Conservation (phyloP, 805 yeast species). For the Peterozyma toletana region DNA sequence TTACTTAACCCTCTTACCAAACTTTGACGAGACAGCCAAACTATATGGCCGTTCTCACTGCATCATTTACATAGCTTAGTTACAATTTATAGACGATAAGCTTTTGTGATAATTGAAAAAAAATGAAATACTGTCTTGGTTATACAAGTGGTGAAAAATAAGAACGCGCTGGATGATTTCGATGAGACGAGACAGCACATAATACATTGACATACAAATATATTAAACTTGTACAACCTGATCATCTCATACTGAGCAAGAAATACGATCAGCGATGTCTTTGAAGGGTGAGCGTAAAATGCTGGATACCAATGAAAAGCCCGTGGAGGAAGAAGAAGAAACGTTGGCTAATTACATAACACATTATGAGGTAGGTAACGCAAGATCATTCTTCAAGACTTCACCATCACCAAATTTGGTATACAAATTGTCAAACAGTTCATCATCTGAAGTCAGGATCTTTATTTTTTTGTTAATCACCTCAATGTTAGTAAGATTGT, state of each 20-base stretch:
- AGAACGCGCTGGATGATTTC: too few species aligned
- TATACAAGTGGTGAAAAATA: too few species aligned
- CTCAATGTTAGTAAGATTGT: slow-evolving; percentile 20
- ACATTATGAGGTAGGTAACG: slow-evolving; percentile 23
- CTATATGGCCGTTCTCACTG: background rate
- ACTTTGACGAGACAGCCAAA: background rate
- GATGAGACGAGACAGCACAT: too few species aligned
- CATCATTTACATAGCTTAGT: background rate
- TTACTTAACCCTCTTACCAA: background rate
- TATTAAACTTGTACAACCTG: too few species aligned
- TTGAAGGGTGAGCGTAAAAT: too few species aligned
- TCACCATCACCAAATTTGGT: slow-evolving; percentile 12
- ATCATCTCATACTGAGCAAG: too few species aligned
- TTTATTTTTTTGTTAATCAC: slow-evolving; percentile 15
- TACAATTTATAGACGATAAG: too few species aligned
- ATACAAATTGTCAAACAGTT: slow-evolving; percentile 10
- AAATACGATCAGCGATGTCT: too few species aligned
- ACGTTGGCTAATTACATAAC: slow-evolving; percentile 11
- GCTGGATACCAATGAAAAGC: too few species aligned
- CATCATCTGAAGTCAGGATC: slow-evolving; percentile 15
- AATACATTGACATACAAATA: too few species aligned
- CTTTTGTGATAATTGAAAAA: too few species aligned
- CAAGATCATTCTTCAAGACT: slow-evolving; percentile 23
- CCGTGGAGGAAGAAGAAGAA: background rate
- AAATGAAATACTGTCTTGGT: too few species aligned